These are phyloP conservation scores for Megacollybia marginata DNA, from an alignment of 768 basidiomycete genomes.

Conservation along the genomic window DNA sequence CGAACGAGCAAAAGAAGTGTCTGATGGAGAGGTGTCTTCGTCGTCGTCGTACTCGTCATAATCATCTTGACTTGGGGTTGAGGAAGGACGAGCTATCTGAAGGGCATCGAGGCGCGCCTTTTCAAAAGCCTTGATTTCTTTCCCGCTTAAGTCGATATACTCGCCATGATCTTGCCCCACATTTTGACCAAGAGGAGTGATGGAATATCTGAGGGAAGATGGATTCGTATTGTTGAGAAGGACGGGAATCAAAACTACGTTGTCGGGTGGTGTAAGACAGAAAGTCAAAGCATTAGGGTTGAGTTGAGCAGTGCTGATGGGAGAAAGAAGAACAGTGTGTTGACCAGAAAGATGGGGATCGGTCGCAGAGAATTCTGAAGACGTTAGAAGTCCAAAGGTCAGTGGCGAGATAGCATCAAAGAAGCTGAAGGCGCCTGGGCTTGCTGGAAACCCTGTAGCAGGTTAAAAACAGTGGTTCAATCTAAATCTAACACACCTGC, in stretches of 20 bases:
- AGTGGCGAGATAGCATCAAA: conserved; percentile 41
- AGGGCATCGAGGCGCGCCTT: conserved; percentile 46
- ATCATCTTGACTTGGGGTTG: conserved; percentile 17
- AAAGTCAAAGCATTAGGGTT: conserved; percentile 72
- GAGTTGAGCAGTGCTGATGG: conserved; percentile 86
- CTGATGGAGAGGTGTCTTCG: conserved; percentile 42
- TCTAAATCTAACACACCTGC: conserved; percentile 22
- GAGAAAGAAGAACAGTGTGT: conserved; percentile 88
- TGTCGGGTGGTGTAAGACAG: conserved; percentile 53
- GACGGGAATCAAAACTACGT: conserved; percentile 67
- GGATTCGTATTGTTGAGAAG: conserved; percentile 89
- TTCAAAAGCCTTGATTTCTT: conserved; percentile 65
- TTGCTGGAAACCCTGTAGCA: conserved; percentile 13
- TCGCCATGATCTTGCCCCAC: conserved; percentile 40
- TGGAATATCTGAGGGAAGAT: conserved; percentile 60
- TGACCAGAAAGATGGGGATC: conserved; percentile 73
- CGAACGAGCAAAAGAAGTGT: conserved; percentile 13
- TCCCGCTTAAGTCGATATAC: conserved; percentile 45
- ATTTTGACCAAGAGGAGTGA: conserved; percentile 55
- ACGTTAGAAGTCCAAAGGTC: conserved; percentile 42
- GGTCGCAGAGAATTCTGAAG: conserved; percentile 27
- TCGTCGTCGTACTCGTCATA: conserved; percentile 59
- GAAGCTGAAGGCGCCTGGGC: conserved; percentile 39
- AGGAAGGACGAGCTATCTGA: conserved; percentile 34
- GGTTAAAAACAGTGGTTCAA: background rate